Base-by-base conservation (phyloP, 257 asterid species). In the Catharanthus roseus region DNA sequence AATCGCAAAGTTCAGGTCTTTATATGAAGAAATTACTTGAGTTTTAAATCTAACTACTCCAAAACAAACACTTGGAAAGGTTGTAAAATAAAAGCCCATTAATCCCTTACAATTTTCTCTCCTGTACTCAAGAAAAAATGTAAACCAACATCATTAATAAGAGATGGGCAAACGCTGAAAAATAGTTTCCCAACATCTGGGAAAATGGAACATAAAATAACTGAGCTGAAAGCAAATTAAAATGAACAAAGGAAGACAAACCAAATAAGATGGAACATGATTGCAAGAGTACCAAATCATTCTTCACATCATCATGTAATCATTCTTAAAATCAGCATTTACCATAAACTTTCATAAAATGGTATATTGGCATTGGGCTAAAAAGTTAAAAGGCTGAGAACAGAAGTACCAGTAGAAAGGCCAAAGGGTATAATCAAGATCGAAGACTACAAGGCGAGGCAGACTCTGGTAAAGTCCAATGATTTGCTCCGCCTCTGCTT, bases 361-460 rank as follows among this genome's bases (percentile, higher is more conserved):
- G 34, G 26, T 6, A 26, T 29, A 19, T 13, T 41, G 39, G 8
- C 5, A 38, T 38, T 38, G 42, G 42, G 0, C 38, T 6, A 12
- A 24, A 44, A 42, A 66, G 11, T n/a, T 12, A 6, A 66, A 7
- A 58, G 66, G 42, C 11, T 34, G 33, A 34, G 33, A 5, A 3
- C 1, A 21, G 39, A 69, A 36, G n/a, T 74, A 72, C 83, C 80
- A 79, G 68, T 69, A 74, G 23, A 74, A 75, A 29, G 81, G 78
- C 82, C 82, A 61, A 70, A 75, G 74, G 71, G 68, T 66, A 64
- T 73, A 42, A 56, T 78, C 78, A 45, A 55, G 81, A 62, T 82
- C 80, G 78, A 77, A 79, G 74, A 78, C 75, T 11, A 79, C 80
- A 45, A 77, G 80, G 71, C 75, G 75, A 39, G 81, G 81, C 13